These are phyloP conservation scores for Osmozyma mogii DNA, from an alignment of 805 yeast species.

Conservation along the genomic window DNA sequence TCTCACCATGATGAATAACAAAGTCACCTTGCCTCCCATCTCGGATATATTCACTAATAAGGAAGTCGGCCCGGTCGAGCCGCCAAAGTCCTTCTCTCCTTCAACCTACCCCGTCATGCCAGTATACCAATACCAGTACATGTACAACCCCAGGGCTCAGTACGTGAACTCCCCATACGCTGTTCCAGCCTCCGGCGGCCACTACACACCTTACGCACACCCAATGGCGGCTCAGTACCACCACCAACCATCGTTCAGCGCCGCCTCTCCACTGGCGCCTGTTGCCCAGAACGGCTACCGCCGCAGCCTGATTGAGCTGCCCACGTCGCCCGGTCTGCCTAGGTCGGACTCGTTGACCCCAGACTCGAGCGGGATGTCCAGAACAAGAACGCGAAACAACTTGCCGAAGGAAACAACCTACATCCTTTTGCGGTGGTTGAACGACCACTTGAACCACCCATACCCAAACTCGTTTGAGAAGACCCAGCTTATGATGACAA, in stretches of 20 bases:
- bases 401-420: constrained; percentile 73
- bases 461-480: constrained; percentile 80
- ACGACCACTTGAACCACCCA: constrained; percentile 69
- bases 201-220: constrained; percentile 1
- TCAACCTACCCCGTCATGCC: constrained; percentile 1
- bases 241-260: constrained; percentile 1
- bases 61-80: constrained; percentile 2
- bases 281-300: too few relatives aligned
- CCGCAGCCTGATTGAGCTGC: constrained; percentile 1
- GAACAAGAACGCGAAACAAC: constrained; percentile 51
- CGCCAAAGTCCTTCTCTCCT: constrained; percentile 1
- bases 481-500: constrained; percentile 54
- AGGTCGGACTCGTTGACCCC: constrained; percentile 3
- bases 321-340: constrained; percentile 1
- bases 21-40: constrained; percentile 34
- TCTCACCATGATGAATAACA: constrained; percentile 12
- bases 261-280: constrained; percentile 1
- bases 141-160: constrained; percentile 2
- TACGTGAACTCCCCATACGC: constrained; percentile 2
- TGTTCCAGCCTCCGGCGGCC: constrained; percentile 1
- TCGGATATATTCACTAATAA: constrained; percentile 26
- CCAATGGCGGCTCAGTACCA: background rate
- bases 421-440: constrained; percentile 64
- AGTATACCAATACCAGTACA: constrained; percentile 3
- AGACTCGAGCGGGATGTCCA: constrained; percentile 9